phyloP scores from a whole-genome alignment of 2,329 filamentous ascomycete species.

The Sclerotinia subarctica region DNA sequence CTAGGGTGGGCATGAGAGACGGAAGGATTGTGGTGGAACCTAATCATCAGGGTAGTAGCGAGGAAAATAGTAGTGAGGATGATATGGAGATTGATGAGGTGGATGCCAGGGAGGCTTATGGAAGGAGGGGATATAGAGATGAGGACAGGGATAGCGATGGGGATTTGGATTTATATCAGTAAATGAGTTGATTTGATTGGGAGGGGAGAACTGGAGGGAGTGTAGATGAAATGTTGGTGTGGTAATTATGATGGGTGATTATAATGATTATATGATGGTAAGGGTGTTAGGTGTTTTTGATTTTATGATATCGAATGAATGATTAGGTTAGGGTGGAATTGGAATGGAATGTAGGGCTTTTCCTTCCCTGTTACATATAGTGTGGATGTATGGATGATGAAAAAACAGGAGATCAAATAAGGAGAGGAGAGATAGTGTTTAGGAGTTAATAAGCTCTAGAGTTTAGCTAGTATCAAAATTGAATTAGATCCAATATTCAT shows the following conservation, averaged over 20 bases:
- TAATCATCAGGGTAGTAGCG: conserved; percentile 75
- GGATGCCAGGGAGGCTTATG: conserved; percentile 48
- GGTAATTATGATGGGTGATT: background rate
- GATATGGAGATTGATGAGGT: conserved; percentile 59
- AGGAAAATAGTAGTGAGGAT: conserved; percentile 65
- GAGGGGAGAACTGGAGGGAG: background rate
- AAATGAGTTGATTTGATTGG: conserved; percentile 13
- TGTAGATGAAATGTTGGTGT: background rate
- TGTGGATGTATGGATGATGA: too few relatives aligned
- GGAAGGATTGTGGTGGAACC: conserved; percentile 77
- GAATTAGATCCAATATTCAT: too few relatives aligned
- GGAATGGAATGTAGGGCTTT: too few relatives aligned
- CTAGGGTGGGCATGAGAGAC: conserved; percentile 73
- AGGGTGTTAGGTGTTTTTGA: background rate
- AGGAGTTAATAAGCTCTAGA: too few relatives aligned
- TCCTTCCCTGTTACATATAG: too few relatives aligned
- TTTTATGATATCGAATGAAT: background rate
- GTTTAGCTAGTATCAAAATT: too few relatives aligned
- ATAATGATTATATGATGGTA: background rate
- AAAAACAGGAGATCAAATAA: too few relatives aligned
- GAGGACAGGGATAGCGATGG: conserved; percentile 41
- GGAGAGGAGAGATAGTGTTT: too few relatives aligned
- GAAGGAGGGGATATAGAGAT: conserved; percentile 44
- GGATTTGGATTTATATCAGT: conserved; percentile 56
- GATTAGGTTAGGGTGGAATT: too few relatives aligned